phyloP scores from a whole-genome alignment of 2,329 filamentous ascomycete genomes.

The Colletotrichum liaoningense region DNA sequence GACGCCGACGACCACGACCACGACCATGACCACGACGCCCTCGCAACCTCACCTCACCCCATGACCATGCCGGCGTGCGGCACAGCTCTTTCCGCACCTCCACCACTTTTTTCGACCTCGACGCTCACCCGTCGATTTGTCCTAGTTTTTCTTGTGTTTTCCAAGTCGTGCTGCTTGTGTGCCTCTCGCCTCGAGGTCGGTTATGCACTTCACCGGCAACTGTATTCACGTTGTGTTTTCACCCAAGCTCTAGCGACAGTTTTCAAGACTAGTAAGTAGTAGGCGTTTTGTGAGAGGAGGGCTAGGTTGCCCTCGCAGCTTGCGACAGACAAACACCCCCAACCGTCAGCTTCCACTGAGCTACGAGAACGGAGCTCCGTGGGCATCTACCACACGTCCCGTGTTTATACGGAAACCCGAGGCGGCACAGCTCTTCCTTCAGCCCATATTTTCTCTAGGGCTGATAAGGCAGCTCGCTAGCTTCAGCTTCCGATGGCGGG shows the following conservation, averaged over 20 bases:
- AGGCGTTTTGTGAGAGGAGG: too few species aligned
- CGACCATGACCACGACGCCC: neutral
- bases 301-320: neutral
- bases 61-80: conserved; percentile 13
- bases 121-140: neutral
- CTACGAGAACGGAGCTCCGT: conserved; percentile 3
- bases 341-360: neutral
- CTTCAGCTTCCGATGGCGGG: neutral
- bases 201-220: neutral
- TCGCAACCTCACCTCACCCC: conserved; percentile 10
- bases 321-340: neutral
- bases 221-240: neutral
- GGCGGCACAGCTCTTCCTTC: conserved; percentile 4
- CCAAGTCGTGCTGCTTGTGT: neutral
- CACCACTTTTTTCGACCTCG: neutral
- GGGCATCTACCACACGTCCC: neutral
- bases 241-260: too few species aligned
- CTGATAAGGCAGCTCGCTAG: neutral
- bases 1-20: neutral
- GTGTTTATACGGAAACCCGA: neutral
- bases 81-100: neutral
- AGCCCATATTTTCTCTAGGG: neutral
- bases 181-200: neutral
- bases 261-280: neutral
- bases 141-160: neutral